phyloP scores from a whole-genome alignment of 2,329 filamentous ascomycete species.

The Aspergillus novoparasiticus region DNA sequence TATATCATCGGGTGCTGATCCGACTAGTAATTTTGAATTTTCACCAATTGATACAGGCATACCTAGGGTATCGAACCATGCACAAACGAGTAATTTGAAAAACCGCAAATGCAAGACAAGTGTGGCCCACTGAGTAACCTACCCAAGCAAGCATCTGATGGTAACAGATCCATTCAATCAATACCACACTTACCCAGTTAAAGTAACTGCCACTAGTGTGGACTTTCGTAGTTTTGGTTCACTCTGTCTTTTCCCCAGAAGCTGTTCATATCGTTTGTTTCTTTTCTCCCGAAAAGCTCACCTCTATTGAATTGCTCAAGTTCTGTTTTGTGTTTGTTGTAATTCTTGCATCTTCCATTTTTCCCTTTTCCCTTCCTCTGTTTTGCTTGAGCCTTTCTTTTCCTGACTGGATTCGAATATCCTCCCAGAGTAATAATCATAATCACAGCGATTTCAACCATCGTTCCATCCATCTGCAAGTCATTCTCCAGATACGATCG shows the following conservation, averaged over 20 bases:
- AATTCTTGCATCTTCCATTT: not conserved
- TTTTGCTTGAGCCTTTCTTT: not conserved
- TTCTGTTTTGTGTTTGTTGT: not conserved
- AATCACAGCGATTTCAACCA: not conserved
- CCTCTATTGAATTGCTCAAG: not conserved
- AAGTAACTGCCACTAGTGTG: constrained; percentile 4
- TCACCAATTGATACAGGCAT: not conserved
- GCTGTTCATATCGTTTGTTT: constrained; percentile 4
- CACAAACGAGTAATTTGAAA: not conserved
- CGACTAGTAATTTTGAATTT: constrained; percentile 7
- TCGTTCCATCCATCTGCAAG: not conserved
- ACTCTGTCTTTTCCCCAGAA: constrained; percentile 5
- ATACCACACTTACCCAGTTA: constrained; percentile 13
- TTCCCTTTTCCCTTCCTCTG: not conserved
- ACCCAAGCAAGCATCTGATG: not conserved
- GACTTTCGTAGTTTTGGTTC: not conserved
- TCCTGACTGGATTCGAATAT: not conserved
- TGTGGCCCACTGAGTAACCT: not conserved
- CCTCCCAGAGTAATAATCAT: not conserved
- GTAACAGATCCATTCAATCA: constrained; percentile 10
- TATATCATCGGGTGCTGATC: not conserved
- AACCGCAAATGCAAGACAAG: not conserved
- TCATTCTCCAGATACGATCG: not conserved
- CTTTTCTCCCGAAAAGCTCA: not conserved
- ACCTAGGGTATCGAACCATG: not conserved